Percentiles rank a stretch among this genome's conserved stretches.
Evolutionary conservation across 176 grass and related monocot genomes (phyloP).

Genomic region (Eremochloa ophiuroides): DNA sequence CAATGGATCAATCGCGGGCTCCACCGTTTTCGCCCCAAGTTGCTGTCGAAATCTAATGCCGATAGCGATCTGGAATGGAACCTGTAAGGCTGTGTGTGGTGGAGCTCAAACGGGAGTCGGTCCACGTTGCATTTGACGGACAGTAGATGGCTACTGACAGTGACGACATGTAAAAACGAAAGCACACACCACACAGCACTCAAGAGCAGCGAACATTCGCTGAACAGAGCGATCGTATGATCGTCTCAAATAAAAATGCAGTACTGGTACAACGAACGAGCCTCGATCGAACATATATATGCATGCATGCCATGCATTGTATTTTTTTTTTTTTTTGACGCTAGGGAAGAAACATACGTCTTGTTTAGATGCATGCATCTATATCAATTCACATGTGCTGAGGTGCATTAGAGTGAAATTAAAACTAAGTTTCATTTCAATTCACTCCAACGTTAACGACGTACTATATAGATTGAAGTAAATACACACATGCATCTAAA

Average conservation of each 20-base stretch:
- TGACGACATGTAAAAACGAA: background rate
- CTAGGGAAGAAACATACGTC: background rate
- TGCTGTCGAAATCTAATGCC: slow-evolving; percentile 9
- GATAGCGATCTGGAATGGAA: background rate
- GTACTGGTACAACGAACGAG: background rate
- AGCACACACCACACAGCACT: background rate
- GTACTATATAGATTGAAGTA: too few species aligned
- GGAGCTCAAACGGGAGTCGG: background rate
- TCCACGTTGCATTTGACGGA: background rate
- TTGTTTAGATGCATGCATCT: too few species aligned
- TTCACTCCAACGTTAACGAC: too few species aligned
- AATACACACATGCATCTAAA: too few species aligned
- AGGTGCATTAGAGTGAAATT: too few species aligned
- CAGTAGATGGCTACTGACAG: background rate
- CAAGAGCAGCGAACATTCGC: background rate
- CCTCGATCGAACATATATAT: background rate
- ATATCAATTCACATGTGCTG: too few species aligned
- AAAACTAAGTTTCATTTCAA: too few species aligned
- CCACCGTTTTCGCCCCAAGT: background rate
- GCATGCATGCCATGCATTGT: background rate
- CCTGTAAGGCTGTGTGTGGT: background rate
- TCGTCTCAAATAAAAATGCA: background rate
- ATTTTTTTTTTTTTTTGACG: background rate
- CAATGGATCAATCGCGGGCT: background rate
- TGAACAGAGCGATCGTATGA: background rate